Evolutionary conservation across 192 early-diverging fungal species (phyloP), one percentile per base, ranked within the genome.

Genomic region (Umbelopsis sp.): DNA sequence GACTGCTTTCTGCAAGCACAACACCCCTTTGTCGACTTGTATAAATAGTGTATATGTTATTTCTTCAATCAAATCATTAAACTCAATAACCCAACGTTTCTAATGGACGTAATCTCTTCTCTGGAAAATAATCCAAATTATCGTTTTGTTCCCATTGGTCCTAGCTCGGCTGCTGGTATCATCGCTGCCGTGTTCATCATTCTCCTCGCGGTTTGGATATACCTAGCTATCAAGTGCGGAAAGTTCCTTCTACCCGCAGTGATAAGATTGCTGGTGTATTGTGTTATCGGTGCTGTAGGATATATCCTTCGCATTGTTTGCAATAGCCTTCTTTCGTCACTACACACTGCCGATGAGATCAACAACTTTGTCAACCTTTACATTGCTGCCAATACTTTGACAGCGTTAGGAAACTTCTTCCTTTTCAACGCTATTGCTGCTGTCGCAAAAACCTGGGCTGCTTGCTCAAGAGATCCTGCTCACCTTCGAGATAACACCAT

Each of bases 301-400:
- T 66, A 66, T 27, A 66, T 66, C 4, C 65, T 66, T 47, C 65
- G 65, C 7, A 66, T 66, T 13, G 65, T 66, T 13, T 66, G 65
- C 65, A 66, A 47, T 47, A 15, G 23, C 45, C 4, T 9, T 8
- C 23, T 47, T 47, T 44, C 65, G 2, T 16, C 11, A 20, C 11
- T n/a, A 25, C 12, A 3, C 13, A 21, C 65, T 47, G 5, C 41
- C 13, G 65, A 46, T 20, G n/a, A 46, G 8, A 66, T 66, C 46
- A 66, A 66, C 45, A 45, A 16, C 22, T 66, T 47, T 21, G 35
- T 66, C 44, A 66, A 66, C n/a, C 45, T 66, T 21, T 66, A 66
- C 20, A 66, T 66, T 25, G 65, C 46, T 8, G n/a, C 65, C 16
- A 66, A 66, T 18, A 46, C 44, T 15, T 23, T 66, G 45, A 46